phyloP scores from a whole-genome alignment of 257 asterid genomes.

The Coffea eugenioides region DNA sequence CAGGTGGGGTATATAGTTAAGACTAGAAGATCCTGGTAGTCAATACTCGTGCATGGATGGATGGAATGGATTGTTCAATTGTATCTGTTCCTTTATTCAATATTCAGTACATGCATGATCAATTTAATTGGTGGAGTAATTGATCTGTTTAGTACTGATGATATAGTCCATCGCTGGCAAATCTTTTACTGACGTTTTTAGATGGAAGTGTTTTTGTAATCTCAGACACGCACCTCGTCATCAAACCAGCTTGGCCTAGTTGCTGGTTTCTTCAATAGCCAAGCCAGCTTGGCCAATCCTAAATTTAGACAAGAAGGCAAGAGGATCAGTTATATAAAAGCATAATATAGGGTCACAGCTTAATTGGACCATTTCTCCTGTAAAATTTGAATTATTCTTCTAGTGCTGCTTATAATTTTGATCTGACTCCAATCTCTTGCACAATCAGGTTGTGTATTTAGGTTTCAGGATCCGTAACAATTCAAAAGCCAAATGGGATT shows the following conservation, averaged over 20 bases:
- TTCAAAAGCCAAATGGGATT: constrained; percentile 1
- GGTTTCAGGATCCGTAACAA: not conserved
- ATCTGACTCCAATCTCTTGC: not conserved
- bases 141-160: not conserved
- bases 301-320: no score
- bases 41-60: not conserved
- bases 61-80: not conserved
- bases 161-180: not conserved
- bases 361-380: no score
- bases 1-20: no score
- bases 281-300: no score
- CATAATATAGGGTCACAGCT: no score
- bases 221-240: no score
- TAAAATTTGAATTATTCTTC: not conserved
- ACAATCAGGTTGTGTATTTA: not conserved
- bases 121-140: no score
- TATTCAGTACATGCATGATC: not conserved
- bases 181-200: not conserved
- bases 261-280: no score
- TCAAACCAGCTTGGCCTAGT: no score
- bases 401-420: not conserved
- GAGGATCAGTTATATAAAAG: no score
- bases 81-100: no score
- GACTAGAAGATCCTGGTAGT: not conserved
- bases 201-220: not conserved